Evolutionary conservation across 345 rosid species (phyloP).

Genomic region (Salix exigua): DNA sequence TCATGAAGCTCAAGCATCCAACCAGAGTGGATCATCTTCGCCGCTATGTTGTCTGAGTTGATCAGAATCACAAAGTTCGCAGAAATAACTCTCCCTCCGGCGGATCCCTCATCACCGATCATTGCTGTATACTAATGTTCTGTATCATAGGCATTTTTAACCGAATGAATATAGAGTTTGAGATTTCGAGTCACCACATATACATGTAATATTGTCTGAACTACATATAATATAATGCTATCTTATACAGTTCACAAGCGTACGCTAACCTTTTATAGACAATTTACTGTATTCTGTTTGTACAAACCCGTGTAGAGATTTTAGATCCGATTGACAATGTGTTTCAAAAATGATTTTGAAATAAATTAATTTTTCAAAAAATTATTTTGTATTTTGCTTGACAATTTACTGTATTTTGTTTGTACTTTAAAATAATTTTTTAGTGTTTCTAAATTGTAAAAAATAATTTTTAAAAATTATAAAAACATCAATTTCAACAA

Average conservation of each 20-base stretch:
- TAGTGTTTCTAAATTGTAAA: no score
- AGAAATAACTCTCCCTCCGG: background rate
- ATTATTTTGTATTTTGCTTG: no score
- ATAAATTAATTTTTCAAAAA: no score
- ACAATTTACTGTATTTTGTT: no score
- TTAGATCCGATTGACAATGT: no score
- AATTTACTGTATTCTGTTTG: background rate
- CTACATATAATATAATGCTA: background rate
- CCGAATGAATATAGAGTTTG: conserved; percentile 12
- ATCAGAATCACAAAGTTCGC: background rate
- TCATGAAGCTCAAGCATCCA: conserved; percentile 97
- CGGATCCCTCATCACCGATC: background rate
- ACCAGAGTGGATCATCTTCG: conserved; percentile 83
- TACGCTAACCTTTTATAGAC: background rate
- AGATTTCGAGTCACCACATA: conserved; percentile 2
- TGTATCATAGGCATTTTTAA: conserved; percentile 25
- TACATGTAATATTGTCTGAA: background rate
- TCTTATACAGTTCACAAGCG: background rate
- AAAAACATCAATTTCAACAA: no score
- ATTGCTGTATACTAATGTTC: conserved; percentile 17
- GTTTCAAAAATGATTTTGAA: no score
- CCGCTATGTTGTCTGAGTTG: conserved; percentile 52
- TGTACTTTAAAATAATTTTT: no score
- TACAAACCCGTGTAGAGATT: background rate
- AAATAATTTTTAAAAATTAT: no score